phyloP scores from a whole-genome alignment of 306 rosid species.

The Corylus avellana region DNA sequence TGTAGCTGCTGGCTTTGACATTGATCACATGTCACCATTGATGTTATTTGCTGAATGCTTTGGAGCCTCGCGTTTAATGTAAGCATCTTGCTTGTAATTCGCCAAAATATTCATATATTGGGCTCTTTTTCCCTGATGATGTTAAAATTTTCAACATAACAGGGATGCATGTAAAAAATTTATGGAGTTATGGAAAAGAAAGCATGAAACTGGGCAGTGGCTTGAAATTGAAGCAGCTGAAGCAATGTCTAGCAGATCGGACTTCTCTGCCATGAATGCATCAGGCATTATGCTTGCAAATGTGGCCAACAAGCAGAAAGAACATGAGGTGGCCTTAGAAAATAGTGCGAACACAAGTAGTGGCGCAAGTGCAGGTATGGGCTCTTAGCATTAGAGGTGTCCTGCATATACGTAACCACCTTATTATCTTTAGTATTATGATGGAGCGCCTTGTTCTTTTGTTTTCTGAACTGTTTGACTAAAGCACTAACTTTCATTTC shows the following conservation, averaged over 20 bases:
- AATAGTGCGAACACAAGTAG: conserved; percentile 54
- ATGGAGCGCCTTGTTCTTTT: background rate
- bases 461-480: background rate
- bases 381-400: background rate
- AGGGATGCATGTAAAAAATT: conserved; percentile 85
- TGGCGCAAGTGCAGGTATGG: conserved; percentile 47
- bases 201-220: conserved; percentile 99
- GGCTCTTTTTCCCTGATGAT: conserved; percentile 9
- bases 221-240: conserved; percentile 91
- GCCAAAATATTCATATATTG: background rate
- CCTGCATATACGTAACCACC: conserved; percentile 16
- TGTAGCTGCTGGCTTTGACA: conserved; percentile 97
- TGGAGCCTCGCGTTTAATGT: conserved; percentile 93
- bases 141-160: conserved; percentile 28
- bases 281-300: conserved; percentile 72
- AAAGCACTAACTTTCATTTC: background rate
- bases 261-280: conserved; percentile 59
- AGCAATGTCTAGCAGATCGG: conserved; percentile 58
- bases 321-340: conserved; percentile 47
- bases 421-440: background rate
- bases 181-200: conserved; percentile 86
- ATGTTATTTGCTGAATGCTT: conserved; percentile 83
- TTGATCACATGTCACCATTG: conserved; percentile 67
- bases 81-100: conserved; percentile 33
- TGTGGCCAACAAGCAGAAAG: conserved; percentile 44